Evolutionary conservation across 495 filamentous ascomycete genomes (phyloP), one percentile per base, ranked within the genome.

Genomic region (Hypoxylon crocopeplum): DNA sequence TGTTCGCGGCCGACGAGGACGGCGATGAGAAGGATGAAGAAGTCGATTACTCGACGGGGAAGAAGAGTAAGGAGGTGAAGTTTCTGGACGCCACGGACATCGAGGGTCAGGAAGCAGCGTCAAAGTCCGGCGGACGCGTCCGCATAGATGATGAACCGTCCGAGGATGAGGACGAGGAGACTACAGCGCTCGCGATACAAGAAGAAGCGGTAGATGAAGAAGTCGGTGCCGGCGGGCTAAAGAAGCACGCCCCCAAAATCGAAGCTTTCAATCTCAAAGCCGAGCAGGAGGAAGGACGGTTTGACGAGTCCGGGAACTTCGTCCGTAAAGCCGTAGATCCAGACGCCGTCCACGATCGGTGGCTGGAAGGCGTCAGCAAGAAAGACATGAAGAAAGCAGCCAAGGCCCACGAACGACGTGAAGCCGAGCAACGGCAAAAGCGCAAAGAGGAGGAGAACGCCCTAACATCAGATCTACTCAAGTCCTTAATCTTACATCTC

Each of bases 231-330:
- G 95, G 94, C 5, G 87, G 86, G 0, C 87, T 92, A 62, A 98
- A 97, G 73, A 92, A 89, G 69, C 91, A 96, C 70, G 95, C 95
- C 12, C 94, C 94, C n/a, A 87, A 94, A 64, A 79, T 98, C 20
- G 94, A 97, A 73, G 94, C 92, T 0, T 98, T 98, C 80, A 97
- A 98, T 67, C 92, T 98, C 84, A 85, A 82, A 41, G 75, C 79
- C 4, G 94, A 98, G 72, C 86, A 92, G 67, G 95, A 98, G 70
- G 94, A 98, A 67, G 94, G 94, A 0, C 79, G 84, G 10, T 98
- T 97, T 65, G 94, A 98, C 68, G 89, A 90, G 48, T 76, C 84
- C 12, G 94, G 94, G 2, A 98, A 97, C 69, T 98, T 81, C 69
- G 85, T 98, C 24, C 82, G 94, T n/a, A 94, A 93, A 59, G 92